Evolutionary conservation across 148 eudicot species (phyloP).

Genomic region (Drosera capensis): DNA sequence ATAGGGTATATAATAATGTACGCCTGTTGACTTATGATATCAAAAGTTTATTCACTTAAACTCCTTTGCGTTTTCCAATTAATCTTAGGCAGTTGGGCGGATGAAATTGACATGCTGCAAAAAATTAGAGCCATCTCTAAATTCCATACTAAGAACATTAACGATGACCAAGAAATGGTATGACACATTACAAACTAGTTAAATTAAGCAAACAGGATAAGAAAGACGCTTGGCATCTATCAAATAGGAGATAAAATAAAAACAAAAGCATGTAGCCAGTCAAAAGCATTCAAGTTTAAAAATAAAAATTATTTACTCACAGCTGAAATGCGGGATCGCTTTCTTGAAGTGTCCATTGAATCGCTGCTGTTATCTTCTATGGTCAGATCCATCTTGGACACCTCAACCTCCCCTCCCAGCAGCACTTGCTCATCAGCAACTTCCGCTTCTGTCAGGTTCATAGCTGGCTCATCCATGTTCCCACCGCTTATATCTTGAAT

Average conservation of each 20-base stretch:
- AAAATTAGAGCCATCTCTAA: no score
- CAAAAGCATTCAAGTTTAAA: not conserved
- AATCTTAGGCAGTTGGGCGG: no score
- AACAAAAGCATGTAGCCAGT: no score
- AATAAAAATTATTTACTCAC: slow-evolving; percentile 16
- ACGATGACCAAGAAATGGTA: no score
- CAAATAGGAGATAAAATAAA: not conserved
- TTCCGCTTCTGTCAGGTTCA: slow-evolving; percentile 5
- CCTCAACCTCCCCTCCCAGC: slow-evolving; percentile 9
- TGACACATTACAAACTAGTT: no score
- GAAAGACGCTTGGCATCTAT: no score
- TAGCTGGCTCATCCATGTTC: slow-evolving; percentile 11
- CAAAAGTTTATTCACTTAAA: not conserved
- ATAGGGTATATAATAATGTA: not conserved
- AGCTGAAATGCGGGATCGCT: slow-evolving; percentile 26
- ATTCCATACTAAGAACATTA: no score
- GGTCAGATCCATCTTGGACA: slow-evolving; percentile 10
- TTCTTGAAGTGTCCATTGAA: slow-evolving; percentile 18
- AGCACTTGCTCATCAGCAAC: slow-evolving; percentile 12
- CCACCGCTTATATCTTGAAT: slow-evolving; percentile 18
- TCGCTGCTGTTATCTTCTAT: slow-evolving; percentile 10
- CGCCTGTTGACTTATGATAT: not conserved
- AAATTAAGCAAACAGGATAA: no score
- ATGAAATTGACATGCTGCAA: no score
- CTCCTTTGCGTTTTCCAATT: no score